Conservation (phyloP, 1,284 basidiomycete genomes). For the Wallemia ichthyophaga region DNA sequence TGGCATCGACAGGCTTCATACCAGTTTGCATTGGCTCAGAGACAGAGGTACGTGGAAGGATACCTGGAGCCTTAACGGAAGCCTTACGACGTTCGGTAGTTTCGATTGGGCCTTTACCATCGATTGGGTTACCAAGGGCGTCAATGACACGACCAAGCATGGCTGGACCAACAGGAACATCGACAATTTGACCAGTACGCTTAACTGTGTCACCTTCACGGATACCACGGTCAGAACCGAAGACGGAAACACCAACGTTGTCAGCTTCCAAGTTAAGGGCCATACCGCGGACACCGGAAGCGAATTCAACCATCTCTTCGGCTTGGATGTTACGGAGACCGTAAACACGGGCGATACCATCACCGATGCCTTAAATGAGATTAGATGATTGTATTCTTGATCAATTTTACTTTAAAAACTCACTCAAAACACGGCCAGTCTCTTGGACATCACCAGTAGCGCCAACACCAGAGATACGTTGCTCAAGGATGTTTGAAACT, state of each 20-base stretch:
- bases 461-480: conserved; percentile 75
- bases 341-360: conserved; percentile 99
- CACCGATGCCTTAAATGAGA: conserved; percentile 60
- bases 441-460: conserved; percentile 86
- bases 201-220: conserved; percentile 99
- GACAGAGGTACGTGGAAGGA: conserved; percentile 93
- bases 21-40: conserved; percentile 99
- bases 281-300: conserved; percentile 94
- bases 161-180: conserved; percentile 85
- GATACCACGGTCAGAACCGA: conserved; percentile 98
- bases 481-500: conserved; percentile 96
- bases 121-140: conserved; percentile 96
- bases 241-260: conserved; percentile 99
- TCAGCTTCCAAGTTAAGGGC: conserved; percentile 99
- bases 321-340: conserved; percentile 59
- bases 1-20: conserved; percentile 98
- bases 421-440: conserved; percentile 90
- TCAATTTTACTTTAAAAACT: conserved; percentile 14
- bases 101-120: conserved; percentile 93
- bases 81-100: conserved; percentile 78
- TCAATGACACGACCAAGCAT: conserved; percentile 96
- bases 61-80: conserved; percentile 93
- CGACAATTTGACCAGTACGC: conserved; percentile 98
- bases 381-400: neutral
- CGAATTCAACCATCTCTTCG: conserved; percentile 99